Evolutionary conservation across 2,329 filamentous ascomycete species (phyloP), one percentile per base, ranked within the genome.

Genomic region (Penicillium oxalicum): DNA sequence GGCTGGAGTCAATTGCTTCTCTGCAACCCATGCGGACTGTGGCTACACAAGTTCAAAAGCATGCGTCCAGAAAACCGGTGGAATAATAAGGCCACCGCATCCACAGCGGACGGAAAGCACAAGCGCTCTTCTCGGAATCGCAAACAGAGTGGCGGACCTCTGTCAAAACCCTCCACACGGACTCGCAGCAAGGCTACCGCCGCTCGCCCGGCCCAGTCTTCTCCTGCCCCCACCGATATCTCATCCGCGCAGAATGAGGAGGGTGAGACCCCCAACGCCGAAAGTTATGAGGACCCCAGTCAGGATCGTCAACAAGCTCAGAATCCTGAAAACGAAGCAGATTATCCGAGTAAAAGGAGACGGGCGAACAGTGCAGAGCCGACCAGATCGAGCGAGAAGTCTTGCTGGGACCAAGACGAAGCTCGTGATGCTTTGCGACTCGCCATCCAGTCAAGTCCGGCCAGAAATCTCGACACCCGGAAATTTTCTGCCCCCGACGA

Each of bases 11-110:
- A 88, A 59, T 79, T 88, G 48, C 77, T 87, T 27, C 79, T 97
- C 34, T 98, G 93, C 76, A 98, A 98, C 66, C 90, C 91, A 50
- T 98, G 93, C 66, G 93, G 93, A 13, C 83, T 98, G 37, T 98
- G 90, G 89, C 84, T 98, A 59, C 83, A 84, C 52, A 97, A 96
- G 63, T 89, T 86, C 69, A 89, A 87, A 62, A 78, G 74, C 25
- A 93, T 95, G 74, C 84, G 93, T 7, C 93, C 93, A 2, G 76
- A 82, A 46, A 83, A 91, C 52, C 83, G 85, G 56, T 98, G 91
- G 91, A 85, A 86, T 56, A 87, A 81, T 35, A 35, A 42, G 12
- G 43, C 48, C 5, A 43, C 48, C 9, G 45, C 43, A 26, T 44
- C 49, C 5, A 34, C 36, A 54, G 78, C 76, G 4, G 59, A 61